Base-by-base conservation (phyloP, 192 early-diverging fungal species). In the Geosiphon pyriformis region DNA sequence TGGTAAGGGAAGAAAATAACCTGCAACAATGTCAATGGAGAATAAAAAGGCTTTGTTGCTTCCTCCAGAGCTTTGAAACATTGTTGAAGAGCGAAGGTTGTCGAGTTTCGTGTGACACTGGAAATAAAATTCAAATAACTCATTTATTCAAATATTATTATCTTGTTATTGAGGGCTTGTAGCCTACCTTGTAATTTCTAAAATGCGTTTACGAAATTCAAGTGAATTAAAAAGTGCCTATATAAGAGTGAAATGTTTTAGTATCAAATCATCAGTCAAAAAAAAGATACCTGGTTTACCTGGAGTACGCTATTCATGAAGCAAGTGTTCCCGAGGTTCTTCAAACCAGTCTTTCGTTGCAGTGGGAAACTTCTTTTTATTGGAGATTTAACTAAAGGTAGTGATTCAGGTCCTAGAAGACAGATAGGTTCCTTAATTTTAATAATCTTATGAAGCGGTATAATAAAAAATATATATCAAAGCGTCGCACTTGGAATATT, bases 291-390 rank as follows among this genome's bases (percentile, higher is more conserved):
- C 82, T 90, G 92, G 25, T 93, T 60, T 1, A 90, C 88, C 82
- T 90, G 92, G 25, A 94, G 63, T 1, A 90, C 88, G 10, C 86
- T 83, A 67, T 94, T 94, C 80, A 94, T 83, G 72, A 92, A 94
- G 74, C 92, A 94, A 6, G 90, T 91, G 70, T 94, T 94, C 22
- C 92, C 91, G 66, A 89, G 69, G 65, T 94, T 94, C 67, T 86
- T 77, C 10, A 94, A 78, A 12, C 92, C 92, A 17, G 59, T 68
- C 27, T 48, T 62, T 50, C 49, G 35, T 30, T 1, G 12, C 3
- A 15, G 12, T 62, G 26, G 18, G 6, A 6, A 6, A 10, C 37
- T 42, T 15, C 15, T 42, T 10, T 42, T 42, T 6, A 42, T 15
- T 42, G 37, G 37, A 10, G 37, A 6, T 42, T 6, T 10, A 10